phyloP scores from a whole-genome alignment of 805 yeast genomes.

The Candida qinlingensis region DNA sequence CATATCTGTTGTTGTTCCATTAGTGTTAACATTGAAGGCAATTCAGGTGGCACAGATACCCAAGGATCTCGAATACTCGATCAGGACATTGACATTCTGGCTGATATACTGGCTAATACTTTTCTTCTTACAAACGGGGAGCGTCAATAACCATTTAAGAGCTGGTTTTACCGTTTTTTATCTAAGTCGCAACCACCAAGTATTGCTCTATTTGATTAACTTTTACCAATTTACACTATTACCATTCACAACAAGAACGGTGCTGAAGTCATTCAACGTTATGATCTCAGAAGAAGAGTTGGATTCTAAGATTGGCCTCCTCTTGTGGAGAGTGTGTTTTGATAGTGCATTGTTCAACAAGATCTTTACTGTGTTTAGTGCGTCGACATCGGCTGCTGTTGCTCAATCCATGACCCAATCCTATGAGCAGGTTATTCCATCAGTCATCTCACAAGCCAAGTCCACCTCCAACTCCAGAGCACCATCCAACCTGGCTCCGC shows the following conservation, averaged over 20 bases:
- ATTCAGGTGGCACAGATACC: constrained; percentile 7
- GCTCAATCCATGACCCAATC: not conserved
- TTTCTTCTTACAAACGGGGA: constrained; percentile 8
- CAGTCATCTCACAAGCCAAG: too few relatives aligned
- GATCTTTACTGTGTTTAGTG: not conserved
- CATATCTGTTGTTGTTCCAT: constrained; percentile 13
- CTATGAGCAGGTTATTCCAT: not conserved
- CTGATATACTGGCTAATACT: constrained; percentile 17
- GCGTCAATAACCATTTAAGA: constrained; percentile 15
- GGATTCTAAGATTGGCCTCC: constrained; percentile 2
- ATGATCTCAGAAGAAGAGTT: constrained; percentile 1
- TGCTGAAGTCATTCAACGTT: constrained; percentile 1
- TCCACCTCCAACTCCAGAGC: too few relatives aligned
- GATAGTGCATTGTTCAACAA: constrained; percentile 2
- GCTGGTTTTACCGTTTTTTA: constrained; percentile 12
- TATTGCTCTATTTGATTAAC: constrained; percentile 4
- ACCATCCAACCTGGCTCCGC: too few relatives aligned
- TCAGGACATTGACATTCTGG: constrained; percentile 16
- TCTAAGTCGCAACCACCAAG: constrained; percentile 1
- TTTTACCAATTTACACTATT: constrained; percentile 8
- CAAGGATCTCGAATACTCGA: constrained; percentile 1
- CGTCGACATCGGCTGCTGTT: not conserved
- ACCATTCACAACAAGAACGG: constrained; percentile 1
- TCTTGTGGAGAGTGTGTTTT: constrained; percentile 4
- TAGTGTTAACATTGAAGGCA: constrained; percentile 18